Percentiles rank a stretch among this genome's conserved stretches.
Conservation (phyloP, 768 basidiomycete genomes). For the Nidularia sp. region DNA sequence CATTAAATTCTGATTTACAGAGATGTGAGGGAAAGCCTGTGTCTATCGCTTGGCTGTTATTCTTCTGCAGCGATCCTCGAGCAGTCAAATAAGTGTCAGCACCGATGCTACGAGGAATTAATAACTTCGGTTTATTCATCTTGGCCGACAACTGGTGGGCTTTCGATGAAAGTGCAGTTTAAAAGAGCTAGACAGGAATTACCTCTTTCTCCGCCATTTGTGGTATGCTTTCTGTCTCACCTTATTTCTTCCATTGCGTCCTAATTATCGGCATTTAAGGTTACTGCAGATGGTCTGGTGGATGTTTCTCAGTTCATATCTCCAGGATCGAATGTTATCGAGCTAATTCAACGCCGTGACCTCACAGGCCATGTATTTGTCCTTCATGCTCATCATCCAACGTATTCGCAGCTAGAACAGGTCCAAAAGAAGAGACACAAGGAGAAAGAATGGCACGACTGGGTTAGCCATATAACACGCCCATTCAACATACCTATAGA, state of each 20-base stretch:
- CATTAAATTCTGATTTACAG: constrained; percentile 11
- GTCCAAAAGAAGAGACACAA: constrained; percentile 22
- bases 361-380: constrained; percentile 41
- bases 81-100: constrained; percentile 7
- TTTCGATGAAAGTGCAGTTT: constrained; percentile 28
- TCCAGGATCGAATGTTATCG: constrained; percentile 36
- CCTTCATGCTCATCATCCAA: constrained; percentile 48
- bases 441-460: constrained; percentile 36
- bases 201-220: constrained; percentile 38
- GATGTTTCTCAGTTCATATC: constrained; percentile 45
- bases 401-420: constrained; percentile 34
- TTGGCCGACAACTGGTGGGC: constrained; percentile 38
- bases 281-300: constrained; percentile 42
- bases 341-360: constrained; percentile 37
- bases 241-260: not conserved
- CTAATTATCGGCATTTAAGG: constrained; percentile 18
- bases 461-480: constrained; percentile 25
- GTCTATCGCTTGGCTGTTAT: constrained; percentile 45
- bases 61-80: constrained; percentile 15
- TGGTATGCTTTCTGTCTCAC: constrained; percentile 16
- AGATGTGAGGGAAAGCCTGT: constrained; percentile 28
- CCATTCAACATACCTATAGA: constrained; percentile 15
- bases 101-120: constrained; percentile 11
- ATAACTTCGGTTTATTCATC: constrained; percentile 22
- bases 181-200: constrained; percentile 21